Percentiles rank a stretch among this genome's conserved stretches.
phyloP scores from a whole-genome alignment of 1,284 basidiomycete genomes.

The Cutaneotrichosporon daszewskae region DNA sequence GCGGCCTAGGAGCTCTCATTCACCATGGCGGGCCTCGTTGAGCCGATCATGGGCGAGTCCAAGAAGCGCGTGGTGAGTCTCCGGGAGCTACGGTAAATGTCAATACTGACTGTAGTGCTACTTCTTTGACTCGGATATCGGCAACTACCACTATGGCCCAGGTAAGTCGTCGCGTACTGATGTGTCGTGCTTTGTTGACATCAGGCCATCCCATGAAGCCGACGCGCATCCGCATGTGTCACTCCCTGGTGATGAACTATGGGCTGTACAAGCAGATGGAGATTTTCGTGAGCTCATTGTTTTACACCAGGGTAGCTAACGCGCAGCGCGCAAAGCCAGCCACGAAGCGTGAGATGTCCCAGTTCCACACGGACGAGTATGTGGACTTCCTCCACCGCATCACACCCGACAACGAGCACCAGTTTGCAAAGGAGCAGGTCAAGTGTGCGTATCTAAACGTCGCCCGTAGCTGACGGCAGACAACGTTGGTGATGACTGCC shows the following conservation, averaged over 20 bases:
- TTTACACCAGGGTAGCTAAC: not conserved
- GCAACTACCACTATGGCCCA: conserved; percentile 97
- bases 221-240: conserved; percentile 97
- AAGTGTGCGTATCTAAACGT: conserved; percentile 60
- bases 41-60: conserved; percentile 67
- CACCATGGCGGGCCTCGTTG: conserved; percentile 49
- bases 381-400: conserved; percentile 82
- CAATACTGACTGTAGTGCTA: conserved; percentile 68
- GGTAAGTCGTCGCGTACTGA: conserved; percentile 65
- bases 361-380: conserved; percentile 91
- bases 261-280: conserved; percentile 96
- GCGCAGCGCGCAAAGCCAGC: conserved; percentile 95
- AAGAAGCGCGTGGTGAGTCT: conserved; percentile 77
- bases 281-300: conserved; percentile 69
- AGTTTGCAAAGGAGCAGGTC: conserved; percentile 88
- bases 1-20: not conserved
- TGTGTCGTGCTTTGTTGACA: not conserved
- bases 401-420: conserved; percentile 77
- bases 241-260: conserved; percentile 99
- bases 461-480: conserved; percentile 48
- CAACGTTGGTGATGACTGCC: conserved; percentile 92
- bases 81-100: not conserved
- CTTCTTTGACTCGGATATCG: conserved; percentile 97
- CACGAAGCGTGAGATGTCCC: conserved; percentile 95
- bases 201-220: conserved; percentile 71